Percentiles rank a stretch among this genome's conserved stretches.
Evolutionary conservation across 257 asterid genomes (phyloP).

Genomic region (Parsonsia alboflavescens): DNA sequence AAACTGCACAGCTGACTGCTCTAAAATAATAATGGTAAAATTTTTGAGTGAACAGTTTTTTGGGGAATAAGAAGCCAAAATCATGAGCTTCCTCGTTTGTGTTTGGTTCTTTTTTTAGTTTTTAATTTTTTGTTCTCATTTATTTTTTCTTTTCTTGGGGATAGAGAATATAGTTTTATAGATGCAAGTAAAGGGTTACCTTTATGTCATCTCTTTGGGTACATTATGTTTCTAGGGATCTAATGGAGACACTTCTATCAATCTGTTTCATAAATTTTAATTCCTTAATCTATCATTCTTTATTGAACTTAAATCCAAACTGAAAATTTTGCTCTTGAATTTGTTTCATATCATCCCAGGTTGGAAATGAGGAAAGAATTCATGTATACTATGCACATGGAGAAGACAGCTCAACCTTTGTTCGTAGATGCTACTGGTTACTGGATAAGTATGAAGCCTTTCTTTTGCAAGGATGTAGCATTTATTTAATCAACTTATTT

Average conservation of each 20-base stretch:
- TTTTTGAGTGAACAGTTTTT: background rate
- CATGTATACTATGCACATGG: conserved; percentile 99
- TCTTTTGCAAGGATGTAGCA: conserved; percentile 14
- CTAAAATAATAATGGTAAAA: background rate
- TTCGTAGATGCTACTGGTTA: conserved; percentile 98
- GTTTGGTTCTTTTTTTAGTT: background rate
- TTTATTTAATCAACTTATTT: conserved; percentile 11
- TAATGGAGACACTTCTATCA: background rate
- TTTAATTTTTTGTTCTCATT: background rate
- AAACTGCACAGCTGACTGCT: background rate
- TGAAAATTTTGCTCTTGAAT: conserved; percentile 5
- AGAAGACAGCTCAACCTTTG: conserved; percentile 82
- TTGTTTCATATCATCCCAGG: conserved; percentile 40
- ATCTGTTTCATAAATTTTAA: background rate
- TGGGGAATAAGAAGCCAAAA: background rate
- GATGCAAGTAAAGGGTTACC: background rate
- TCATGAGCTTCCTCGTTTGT: background rate
- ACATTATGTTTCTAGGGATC: background rate
- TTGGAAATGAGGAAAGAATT: conserved; percentile 90
- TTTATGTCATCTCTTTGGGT: background rate
- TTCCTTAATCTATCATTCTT: background rate
- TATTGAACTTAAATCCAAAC: background rate
- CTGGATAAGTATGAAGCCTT: conserved; percentile 78
- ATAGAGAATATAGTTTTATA: background rate
- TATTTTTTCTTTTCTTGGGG: background rate